A percentile compares a stretch with the other conserved stretches of the same genome.
phyloP scores from a whole-genome alignment of 805 yeast species.

The Kazachstania psychrophila region DNA sequence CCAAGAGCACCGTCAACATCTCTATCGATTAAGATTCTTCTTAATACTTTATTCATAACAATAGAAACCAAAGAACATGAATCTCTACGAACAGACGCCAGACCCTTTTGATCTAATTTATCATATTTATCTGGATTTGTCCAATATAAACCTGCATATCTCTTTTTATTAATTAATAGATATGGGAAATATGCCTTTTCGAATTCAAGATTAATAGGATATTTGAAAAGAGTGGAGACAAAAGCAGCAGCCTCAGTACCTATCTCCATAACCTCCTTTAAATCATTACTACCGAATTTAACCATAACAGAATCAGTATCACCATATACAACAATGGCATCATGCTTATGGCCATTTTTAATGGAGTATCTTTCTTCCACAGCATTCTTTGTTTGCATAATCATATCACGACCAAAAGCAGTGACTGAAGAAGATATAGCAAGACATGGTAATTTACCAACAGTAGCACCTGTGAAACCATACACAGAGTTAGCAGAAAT shows the following conservation, averaged over 20 bases:
- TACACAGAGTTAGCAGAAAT: constrained; percentile 97
- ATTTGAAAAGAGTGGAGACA: constrained; percentile 68
- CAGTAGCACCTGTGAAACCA: constrained; percentile 98
- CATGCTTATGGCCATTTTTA: constrained; percentile 75
- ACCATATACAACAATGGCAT: constrained; percentile 90
- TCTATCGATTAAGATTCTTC: constrained; percentile 75
- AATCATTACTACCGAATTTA: constrained; percentile 76
- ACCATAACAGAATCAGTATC: constrained; percentile 99
- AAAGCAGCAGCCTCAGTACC: constrained; percentile 91
- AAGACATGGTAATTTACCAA: constrained; percentile 92
- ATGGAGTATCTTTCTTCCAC: constrained; percentile 73
- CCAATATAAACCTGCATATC: constrained; percentile 97
- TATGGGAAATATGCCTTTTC: constrained; percentile 96
- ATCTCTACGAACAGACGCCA: constrained; percentile 96
- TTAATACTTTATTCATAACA: constrained; percentile 86
- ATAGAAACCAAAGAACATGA: constrained; percentile 91
- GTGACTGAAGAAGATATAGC: constrained; percentile 95
- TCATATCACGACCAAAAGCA: constrained; percentile 94
- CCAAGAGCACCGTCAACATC: constrained; percentile 77
- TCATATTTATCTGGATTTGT: constrained; percentile 86
- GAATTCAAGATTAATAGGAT: constrained; percentile 90
- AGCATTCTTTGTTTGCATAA: constrained; percentile 77
- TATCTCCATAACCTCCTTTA: constrained; percentile 75
- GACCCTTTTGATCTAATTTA: constrained; percentile 96
- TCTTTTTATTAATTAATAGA: constrained; percentile 83